A percentile compares a stretch with the other conserved stretches of the same genome.
Conservation (phyloP, 148 eudicot species). For the Chenopodium album region DNA sequence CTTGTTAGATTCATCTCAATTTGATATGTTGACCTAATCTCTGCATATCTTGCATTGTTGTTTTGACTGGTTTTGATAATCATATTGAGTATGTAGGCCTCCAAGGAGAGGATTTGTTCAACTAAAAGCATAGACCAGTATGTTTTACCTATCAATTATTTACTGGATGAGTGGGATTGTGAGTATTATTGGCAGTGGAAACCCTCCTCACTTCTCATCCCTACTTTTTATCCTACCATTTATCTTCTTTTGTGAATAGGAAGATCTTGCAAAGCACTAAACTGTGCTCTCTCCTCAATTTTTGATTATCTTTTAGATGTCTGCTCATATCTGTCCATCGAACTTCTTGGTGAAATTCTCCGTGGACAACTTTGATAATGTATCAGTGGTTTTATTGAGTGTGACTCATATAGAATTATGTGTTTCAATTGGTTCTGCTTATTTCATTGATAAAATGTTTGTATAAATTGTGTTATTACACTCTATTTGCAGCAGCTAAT, state of each 20-base stretch:
- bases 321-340: background rate
- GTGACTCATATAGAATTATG: background rate
- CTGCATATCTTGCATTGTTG: background rate
- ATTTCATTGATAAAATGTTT: background rate
- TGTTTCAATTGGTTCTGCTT: background rate
- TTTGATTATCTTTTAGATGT: background rate
- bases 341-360: background rate
- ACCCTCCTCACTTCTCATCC: background rate
- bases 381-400: background rate
- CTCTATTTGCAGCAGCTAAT: background rate
- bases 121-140: background rate
- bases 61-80: background rate
- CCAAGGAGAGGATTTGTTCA: background rate
- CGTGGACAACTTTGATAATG: background rate
- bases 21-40: background rate
- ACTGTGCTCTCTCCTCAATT: background rate
- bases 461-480: background rate
- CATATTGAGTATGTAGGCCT: background rate
- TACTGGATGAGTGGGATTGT: background rate
- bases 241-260: background rate
- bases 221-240: too few relatives aligned
- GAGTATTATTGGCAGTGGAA: background rate
- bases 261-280: background rate
- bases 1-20: too few relatives aligned
- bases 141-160: background rate